phyloP scores from a whole-genome alignment of 2,329 filamentous ascomycete species.

The Penicillium sp. region DNA sequence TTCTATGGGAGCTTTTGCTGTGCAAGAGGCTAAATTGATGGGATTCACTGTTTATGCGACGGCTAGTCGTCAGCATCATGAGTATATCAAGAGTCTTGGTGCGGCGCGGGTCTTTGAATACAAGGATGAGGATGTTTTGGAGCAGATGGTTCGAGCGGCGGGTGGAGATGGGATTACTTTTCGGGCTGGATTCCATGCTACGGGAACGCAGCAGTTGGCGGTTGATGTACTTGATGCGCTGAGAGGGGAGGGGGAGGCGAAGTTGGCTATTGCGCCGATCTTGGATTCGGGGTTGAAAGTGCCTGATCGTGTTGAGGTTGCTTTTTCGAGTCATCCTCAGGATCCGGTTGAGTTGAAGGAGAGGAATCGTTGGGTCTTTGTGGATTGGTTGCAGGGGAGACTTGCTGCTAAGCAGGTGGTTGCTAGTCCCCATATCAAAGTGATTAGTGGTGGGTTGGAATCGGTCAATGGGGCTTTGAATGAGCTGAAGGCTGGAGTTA shows the following conservation, averaged over 20 bases:
- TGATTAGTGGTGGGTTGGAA: slow-evolving; percentile 21
- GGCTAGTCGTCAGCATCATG: slow-evolving; percentile 14
- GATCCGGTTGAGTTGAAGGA: slow-evolving; percentile 11
- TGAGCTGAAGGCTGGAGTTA: slow-evolving; percentile 26
- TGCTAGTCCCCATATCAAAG: slow-evolving; percentile 24
- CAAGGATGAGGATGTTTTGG: slow-evolving; percentile 25
- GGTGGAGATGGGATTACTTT: slow-evolving; percentile 13
- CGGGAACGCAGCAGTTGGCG: slow-evolving; percentile 9
- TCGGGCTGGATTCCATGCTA: slow-evolving; percentile 7
- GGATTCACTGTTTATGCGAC: slow-evolving; percentile 16
- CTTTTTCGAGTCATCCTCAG: slow-evolving; percentile 15
- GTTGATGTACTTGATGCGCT: slow-evolving; percentile 9
- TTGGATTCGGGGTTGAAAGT: slow-evolving; percentile 8
- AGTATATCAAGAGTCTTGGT: slow-evolving; percentile 42
- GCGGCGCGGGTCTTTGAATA: slow-evolving; percentile 49
- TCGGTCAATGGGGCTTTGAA: slow-evolving; percentile 24
- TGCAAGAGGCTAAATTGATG: slow-evolving; percentile 11
- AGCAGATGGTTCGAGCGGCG: slow-evolving; percentile 6
- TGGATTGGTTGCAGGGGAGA: slow-evolving; percentile 20
- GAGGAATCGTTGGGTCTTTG: slow-evolving; percentile 17
- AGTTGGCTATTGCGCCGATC: slow-evolving; percentile 14
- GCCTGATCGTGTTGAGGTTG: slow-evolving; percentile 10
- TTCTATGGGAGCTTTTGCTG: slow-evolving; percentile 14
- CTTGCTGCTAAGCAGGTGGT: slow-evolving; percentile 20
- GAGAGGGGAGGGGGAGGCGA: neutral